Percentiles rank a stretch among this genome's conserved stretches.
These are phyloP conservation scores for Volvariella surrecta DNA, from an alignment of 1,284 basidiomycete genomes.

Conservation along the genomic window DNA sequence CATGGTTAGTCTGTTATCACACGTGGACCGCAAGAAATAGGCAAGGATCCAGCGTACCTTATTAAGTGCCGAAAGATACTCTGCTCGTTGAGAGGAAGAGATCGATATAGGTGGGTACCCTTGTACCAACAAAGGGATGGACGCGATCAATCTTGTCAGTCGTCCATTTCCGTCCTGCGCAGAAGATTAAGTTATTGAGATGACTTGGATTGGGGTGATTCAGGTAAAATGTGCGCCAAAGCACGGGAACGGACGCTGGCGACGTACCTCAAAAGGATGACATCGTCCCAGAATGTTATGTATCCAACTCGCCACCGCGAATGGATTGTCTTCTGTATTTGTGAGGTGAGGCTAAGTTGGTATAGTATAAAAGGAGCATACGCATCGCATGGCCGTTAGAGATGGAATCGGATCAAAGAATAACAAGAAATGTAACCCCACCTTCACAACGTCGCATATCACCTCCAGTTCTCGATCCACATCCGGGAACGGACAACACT, in stretches of 20 bases:
- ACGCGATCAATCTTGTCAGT: conserved; percentile 28
- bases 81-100: conserved; percentile 16
- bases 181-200: conserved; percentile 3
- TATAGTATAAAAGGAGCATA: not conserved
- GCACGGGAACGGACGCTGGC: too few species aligned
- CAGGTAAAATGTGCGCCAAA: too few species aligned
- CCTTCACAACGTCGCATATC: conserved; percentile 33
- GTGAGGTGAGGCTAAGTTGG: not conserved
- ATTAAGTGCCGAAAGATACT: too few species aligned
- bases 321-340: conserved; percentile 25
- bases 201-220: too few species aligned
- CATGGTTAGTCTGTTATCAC: too few species aligned
- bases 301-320: conserved; percentile 34
- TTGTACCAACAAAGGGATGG: conserved; percentile 28
- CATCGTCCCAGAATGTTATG: conserved; percentile 33
- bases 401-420: too few species aligned
- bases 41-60: too few species aligned
- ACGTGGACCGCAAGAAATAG: too few species aligned
- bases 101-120: conserved; percentile 33
- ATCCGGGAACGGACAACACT: conserved; percentile 27
- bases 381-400: too few species aligned
- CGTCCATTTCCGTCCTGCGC: conserved; percentile 33
- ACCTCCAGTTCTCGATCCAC: conserved; percentile 32
- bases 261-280: conserved; percentile 34
- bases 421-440: too few species aligned